Base-by-base conservation (phyloP, 495 filamentous ascomycete species). In the Cenococcum geophilum region DNA sequence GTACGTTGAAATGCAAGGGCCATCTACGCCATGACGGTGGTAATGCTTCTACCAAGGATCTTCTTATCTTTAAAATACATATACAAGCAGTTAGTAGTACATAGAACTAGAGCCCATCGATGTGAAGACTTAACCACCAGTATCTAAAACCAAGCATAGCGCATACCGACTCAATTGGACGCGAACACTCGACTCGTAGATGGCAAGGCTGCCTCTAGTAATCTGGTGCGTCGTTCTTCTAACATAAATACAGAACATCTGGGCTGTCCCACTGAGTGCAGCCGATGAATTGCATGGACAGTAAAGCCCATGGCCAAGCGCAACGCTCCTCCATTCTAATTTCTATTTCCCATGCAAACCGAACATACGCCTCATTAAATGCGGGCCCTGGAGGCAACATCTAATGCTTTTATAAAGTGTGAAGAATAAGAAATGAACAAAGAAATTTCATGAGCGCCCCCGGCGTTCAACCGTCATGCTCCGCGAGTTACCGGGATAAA, bases 351-450 rank as follows among this genome's bases (percentile, higher is more conserved):
- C n/a, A 23, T 12, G 37, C 4, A 55, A 37, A 11, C 21, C 9
- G 10, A 47, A 11, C 23, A 43, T 66, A 60, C 64, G 60, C 64
- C 60, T 54, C 55, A 52, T 52, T 14, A 47, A 59, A 67, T 67
- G 60, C 64, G 52, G 48, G 64, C 57, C 55, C 35, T 63, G 56
- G 60, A 55, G 64, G 56, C 55, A 59, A 60, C 36, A 32, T 67
- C 64, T 67, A 67, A 67, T 67, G 64, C 64, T 67, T 63, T 67
- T 67, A 21, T 18, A 49, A 47, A 57, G 40, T 45, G 11, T 14
- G 12, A 45, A 45, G 40, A 45, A 45, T 14, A 45, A 45, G 18
- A 45, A 45, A 16, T 10, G 18, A 45, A 45, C 27, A 40, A 60
- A 8, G 42, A 56, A 42, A 53, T 43, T 12, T 54, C 37, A 18